Percentiles rank a stretch among this genome's conserved stretches.
These are phyloP conservation scores for Cubamyces lactineus DNA, from an alignment of 768 basidiomycete genomes.

Conservation along the genomic window DNA sequence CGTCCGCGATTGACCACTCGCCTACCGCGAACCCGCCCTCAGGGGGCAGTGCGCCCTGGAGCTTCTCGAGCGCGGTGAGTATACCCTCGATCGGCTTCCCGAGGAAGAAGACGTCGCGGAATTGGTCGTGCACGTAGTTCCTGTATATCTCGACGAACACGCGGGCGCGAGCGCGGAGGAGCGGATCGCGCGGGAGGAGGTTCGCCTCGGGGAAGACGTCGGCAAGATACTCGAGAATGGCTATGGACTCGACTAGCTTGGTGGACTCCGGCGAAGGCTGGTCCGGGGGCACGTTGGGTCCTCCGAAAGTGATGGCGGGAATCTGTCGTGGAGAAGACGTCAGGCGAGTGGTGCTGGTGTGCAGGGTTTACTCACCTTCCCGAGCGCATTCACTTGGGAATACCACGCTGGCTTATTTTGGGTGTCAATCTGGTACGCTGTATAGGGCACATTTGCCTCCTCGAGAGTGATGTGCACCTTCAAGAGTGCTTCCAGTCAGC, in stretches of 20 bases:
- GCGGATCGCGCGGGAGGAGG: constrained; percentile 57
- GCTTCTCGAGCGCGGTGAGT: constrained; percentile 44
- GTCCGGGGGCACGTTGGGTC: constrained; percentile 56
- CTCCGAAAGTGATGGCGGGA: constrained; percentile 62
- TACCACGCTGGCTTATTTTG: constrained; percentile 71
- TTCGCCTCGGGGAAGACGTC: constrained; percentile 53
- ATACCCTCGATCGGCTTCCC: constrained; percentile 46
- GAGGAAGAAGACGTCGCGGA: constrained; percentile 49
- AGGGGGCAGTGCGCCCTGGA: constrained; percentile 52
- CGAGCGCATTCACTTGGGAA: constrained; percentile 61
- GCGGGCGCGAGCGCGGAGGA: constrained; percentile 57
- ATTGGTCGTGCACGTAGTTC: constrained; percentile 40
- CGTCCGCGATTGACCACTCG: constrained; percentile 63
- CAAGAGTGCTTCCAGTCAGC: too few species aligned
- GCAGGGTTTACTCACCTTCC: constrained; percentile 47
- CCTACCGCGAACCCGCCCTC: constrained; percentile 46
- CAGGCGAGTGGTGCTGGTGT: too few species aligned
- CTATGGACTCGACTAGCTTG: constrained; percentile 65
- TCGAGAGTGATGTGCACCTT: constrained; percentile 63
- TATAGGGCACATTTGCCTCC: constrained; percentile 53
- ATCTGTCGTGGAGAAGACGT: constrained; percentile 49
- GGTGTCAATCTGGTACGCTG: constrained; percentile 58
- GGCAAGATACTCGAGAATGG: constrained; percentile 67
- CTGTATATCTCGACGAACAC: constrained; percentile 57
- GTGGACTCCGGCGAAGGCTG: constrained; percentile 58